Evolutionary conservation across 306 rosid species (phyloP), one percentile per base, ranked within the genome.

Genomic region (Rosa chinensis): DNA sequence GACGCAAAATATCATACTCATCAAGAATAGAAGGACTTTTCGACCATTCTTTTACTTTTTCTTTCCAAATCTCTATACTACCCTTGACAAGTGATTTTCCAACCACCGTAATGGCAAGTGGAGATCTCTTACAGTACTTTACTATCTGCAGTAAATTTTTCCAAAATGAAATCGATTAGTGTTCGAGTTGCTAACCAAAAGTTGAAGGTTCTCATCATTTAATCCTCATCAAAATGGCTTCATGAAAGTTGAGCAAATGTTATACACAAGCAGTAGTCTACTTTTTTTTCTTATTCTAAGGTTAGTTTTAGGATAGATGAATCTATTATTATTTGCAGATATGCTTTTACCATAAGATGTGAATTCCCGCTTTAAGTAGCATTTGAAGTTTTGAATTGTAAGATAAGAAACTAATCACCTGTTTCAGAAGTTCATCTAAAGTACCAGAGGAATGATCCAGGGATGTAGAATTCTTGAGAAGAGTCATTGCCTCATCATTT

Each of bases 91-190:
- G 84, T 43, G 92, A 87, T 58, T 61, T 35, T 5, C 87, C 92
- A 16, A 37, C 74, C 40, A 81, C 82, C 63, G 18, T 62, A 66
- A 91, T 84, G 17, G 87, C 93, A 47, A 89, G 74, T 8, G 90
- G 92, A 50, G 79, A 85, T 42, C 84, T 83, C 25, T 82, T 44
- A 35, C 90, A 88, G 20, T 81, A 76, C 77, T 49, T 62, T 50
- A 82, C 85, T 78, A 89, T 87, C 96, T 89, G 84, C 78, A 61
- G 67, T 7, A 20, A 8, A 9, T 18, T 55, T 55, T 16, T 7
- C 28, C 59, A 0, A 55, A 20, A 55, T 55, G 8, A 50, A 50
- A 16, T 50, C n/a, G 8, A 55, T 55, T 55, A 8, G 62, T 10
- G 8, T 55, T 12, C 2, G 4, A 53, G 25, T 53, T 53, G 61